Evolutionary conservation across 176 grass and related monocot species (phyloP).

Genomic region (Canna indica): DNA sequence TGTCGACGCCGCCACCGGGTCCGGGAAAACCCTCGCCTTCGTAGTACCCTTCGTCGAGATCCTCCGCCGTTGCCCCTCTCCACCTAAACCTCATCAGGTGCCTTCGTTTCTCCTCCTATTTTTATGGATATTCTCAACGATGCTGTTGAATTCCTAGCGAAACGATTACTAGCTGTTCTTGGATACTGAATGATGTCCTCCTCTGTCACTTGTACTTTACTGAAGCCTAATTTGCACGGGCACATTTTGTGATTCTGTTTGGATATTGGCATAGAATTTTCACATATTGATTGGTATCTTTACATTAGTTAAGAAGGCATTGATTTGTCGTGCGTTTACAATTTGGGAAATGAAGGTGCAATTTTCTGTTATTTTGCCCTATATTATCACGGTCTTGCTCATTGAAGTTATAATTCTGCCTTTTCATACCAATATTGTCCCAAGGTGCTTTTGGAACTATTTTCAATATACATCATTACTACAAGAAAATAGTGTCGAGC

Average conservation of each 20-base stretch:
- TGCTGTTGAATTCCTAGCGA: neutral
- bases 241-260: too few species aligned
- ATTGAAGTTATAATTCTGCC: neutral
- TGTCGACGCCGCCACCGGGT: slow-evolving; percentile 84
- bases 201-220: too few species aligned
- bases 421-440: neutral
- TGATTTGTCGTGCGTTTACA: neutral
- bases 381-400: neutral
- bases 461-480: neutral
- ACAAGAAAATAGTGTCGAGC: neutral
- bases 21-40: slow-evolving; percentile 89
- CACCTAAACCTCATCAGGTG: slow-evolving; percentile 70
- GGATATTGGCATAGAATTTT: neutral
- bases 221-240: too few species aligned
- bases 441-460: neutral
- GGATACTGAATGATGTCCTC: too few species aligned
- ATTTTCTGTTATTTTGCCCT: neutral
- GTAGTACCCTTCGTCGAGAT: slow-evolving; percentile 83
- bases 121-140: neutral
- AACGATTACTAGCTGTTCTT: too few species aligned
- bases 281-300: neutral
- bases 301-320: neutral
- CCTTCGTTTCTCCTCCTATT: neutral
- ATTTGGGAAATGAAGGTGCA: neutral
- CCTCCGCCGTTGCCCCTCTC: slow-evolving; percentile 44